Evolutionary conservation across 352 stramenopile species (phyloP), one percentile per base, ranked within the genome.

Genomic region (Elongisporangium prolatum): DNA sequence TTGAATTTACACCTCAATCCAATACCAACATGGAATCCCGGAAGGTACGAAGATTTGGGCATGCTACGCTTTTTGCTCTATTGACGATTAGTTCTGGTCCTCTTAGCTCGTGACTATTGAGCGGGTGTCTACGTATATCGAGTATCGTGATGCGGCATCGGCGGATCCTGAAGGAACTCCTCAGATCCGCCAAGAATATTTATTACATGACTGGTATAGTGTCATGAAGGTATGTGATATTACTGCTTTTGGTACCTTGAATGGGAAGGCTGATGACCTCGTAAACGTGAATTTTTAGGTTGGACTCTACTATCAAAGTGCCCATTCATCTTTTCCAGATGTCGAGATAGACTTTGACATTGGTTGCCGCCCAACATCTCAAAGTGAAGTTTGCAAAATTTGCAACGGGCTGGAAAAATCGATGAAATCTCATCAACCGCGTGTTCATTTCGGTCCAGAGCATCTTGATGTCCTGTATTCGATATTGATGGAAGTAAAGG

Each of bases 391-490:
- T 55, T 88, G 78, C 21, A 61, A 68, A 2, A 65, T 84, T 49
- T 88, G 78, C 51, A 51, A 67, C 14, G 56, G 9, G 10, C 9
- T 54, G 17, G 63, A 48, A 52, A 54, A 24, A 57, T 60, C 44
- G 56, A 56, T 71, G 8, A 68, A 66, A 37, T 54, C 28, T 10
- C 65, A 62, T 22, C 76, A 86, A 49, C 84, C 84, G 0, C 70
- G 69, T 24, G 73, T 94, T 40, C 86, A 95, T 64, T 82, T 95
- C 38, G 81, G 72, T 52, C 68, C 74, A 0, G 72, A 90, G 24
- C 86, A 94, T 56, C 86, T 95, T 48, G 86, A 95, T 53, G 80
- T 94, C 2, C 71, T 94, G 56, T 92, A 91, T 56, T 83, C 84
- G 20, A 92, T 95, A 65, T 59, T 95, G 56, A 84, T 91, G 53